Evolutionary conservation across 2,329 filamentous ascomycete species (phyloP).

Genomic region (Diplodia scrobiculata): DNA sequence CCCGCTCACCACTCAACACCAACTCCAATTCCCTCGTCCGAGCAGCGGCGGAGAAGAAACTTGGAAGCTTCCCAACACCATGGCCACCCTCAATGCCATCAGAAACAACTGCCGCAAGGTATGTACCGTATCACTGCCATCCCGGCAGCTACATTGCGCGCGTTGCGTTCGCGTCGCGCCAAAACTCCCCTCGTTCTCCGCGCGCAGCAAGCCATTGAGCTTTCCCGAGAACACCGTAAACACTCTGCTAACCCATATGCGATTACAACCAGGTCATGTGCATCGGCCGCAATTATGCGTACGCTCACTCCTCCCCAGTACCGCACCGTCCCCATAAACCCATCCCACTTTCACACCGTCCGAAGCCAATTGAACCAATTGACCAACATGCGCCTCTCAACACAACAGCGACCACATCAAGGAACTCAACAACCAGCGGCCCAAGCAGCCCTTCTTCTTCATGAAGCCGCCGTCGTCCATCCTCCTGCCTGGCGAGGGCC

Average conservation of each 20-base stretch:
- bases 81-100: constrained; percentile 45
- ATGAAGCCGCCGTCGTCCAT: constrained; percentile 90
- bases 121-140: constrained; percentile 27
- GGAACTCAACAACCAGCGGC: constrained; percentile 82
- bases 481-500: constrained; percentile 73
- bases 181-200: neutral
- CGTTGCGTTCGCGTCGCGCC: neutral
- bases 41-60: neutral
- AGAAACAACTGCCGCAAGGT: constrained; percentile 54
- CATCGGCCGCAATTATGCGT: constrained; percentile 97
- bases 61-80: neutral
- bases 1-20: neutral
- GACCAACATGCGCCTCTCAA: neutral
- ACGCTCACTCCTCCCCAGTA: constrained; percentile 42
- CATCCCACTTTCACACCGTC: neutral
- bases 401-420: constrained; percentile 78
- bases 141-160: neutral
- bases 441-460: constrained; percentile 98
- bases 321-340: no score
- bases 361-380: neutral
- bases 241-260: neutral
- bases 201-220: constrained; percentile 8
- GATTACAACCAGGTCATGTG: constrained; percentile 68
- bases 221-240: neutral
- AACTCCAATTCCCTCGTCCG: neutral